Evolutionary conservation across 2,329 filamentous ascomycete species (phyloP).

Genomic region (Myriosclerotinia scirpicola): DNA sequence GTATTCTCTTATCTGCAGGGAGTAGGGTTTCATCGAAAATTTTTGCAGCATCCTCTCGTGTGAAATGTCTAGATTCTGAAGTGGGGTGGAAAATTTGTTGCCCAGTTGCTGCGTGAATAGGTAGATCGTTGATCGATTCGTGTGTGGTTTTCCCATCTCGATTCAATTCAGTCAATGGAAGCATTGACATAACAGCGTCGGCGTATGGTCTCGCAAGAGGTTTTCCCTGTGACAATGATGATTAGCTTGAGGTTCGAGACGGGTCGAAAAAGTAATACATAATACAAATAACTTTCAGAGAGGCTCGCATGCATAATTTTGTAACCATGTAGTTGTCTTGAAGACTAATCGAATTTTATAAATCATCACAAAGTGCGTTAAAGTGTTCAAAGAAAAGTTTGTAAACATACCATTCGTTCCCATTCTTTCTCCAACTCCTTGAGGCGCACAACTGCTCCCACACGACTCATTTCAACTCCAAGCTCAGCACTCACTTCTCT

Average conservation of each 20-base stretch:
- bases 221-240: constrained; percentile 60
- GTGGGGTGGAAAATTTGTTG: constrained; percentile 66
- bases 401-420: constrained; percentile 59
- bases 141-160: constrained; percentile 51
- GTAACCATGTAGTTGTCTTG: constrained; percentile 94
- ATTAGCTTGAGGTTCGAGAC: constrained; percentile 30
- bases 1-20: constrained; percentile 60
- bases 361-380: constrained; percentile 59
- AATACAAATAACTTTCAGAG: constrained; percentile 56
- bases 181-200: constrained; percentile 73
- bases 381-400: constrained; percentile 31
- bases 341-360: constrained; percentile 97
- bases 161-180: constrained; percentile 68
- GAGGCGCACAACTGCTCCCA: constrained; percentile 67
- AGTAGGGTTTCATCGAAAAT: constrained; percentile 62
- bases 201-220: constrained; percentile 74
- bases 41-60: constrained; percentile 63
- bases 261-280: constrained; percentile 24
- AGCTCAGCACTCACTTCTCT: constrained; percentile 62
- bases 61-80: constrained; percentile 62
- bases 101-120: constrained; percentile 60
- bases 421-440: constrained; percentile 68
- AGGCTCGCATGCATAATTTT: constrained; percentile 72
- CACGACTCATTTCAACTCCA: constrained; percentile 66
- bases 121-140: constrained; percentile 64